Evolutionary conservation across 2,329 filamentous ascomycete species (phyloP), one percentile per base, ranked within the genome.

Genomic region (Niveomyces coronatus): DNA sequence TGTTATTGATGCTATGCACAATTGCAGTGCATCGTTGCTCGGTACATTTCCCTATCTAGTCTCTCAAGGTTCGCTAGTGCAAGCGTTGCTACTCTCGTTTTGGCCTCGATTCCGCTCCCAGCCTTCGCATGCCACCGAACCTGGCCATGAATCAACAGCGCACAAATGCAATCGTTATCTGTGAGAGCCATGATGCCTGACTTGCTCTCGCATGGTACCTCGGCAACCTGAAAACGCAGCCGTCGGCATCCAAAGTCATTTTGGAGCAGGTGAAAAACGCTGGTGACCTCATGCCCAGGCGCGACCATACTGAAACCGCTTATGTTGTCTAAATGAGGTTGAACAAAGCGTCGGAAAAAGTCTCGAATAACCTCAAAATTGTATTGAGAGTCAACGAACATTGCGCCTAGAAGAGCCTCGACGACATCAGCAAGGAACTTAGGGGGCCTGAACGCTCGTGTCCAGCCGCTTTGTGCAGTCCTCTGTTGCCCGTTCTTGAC

Each of bases 331-430:
- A 96, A 96, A 61, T 79, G 94, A 3, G 77, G 79, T 40, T 71
- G 70, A 39, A 96, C 72, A 45, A 88, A 77, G 11, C 51, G 55
- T n/a, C 75, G 60, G 58, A 94, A 95, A 61, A 98, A 96, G 1
- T 55, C 54, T 45, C 82, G 75, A 1, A 96, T 82, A 14, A 78
- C 68, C 10, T 57, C 56, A 57, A 82, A 95, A 52, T 91, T 64
- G 60, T 89, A 96, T 31, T 71, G 67, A 0, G 85, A 82, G 58
- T 98, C 91, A 9, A 98, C 82, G 54, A 96, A 96, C 16, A 95
- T 70, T 15, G 89, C 89, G 2, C 87, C 91, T 3, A 95, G 64
- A 49, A 87, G 91, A 0, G 89, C 77, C 65, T 98, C 91, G 4
- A 96, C 68, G 26, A 94, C 75, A 56, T 98, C 91, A 0, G 88